Evolutionary conservation across 1,284 basidiomycete genomes (phyloP).

Genomic region (Apiotrichum brassicae): DNA sequence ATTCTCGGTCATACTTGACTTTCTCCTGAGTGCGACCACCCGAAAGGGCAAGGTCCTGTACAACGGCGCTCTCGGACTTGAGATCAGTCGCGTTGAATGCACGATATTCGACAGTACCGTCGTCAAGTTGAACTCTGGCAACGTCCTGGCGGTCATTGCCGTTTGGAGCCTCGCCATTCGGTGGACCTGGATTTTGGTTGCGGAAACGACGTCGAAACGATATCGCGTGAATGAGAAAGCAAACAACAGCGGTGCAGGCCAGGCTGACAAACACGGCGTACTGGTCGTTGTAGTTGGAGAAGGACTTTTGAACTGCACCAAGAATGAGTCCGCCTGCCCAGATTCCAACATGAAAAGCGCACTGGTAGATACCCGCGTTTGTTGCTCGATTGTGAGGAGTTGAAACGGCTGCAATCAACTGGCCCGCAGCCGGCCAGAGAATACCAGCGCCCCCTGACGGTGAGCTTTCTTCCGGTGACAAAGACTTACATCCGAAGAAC

Average conservation of each 20-base stretch:
- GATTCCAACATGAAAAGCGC: conserved; percentile 15
- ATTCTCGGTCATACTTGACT: conserved; percentile 1
- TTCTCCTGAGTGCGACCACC: background rate
- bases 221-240: conserved; percentile 9
- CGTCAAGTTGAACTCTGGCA: conserved; percentile 9
- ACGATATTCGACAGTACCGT: conserved; percentile 16
- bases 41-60: conserved; percentile 11
- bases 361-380: conserved; percentile 19
- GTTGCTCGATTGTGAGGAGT: conserved; percentile 15
- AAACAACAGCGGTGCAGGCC: conserved; percentile 5
- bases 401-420: conserved; percentile 13
- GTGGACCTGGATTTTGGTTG: no score
- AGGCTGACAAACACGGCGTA: conserved; percentile 15
- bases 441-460: conserved; percentile 9
- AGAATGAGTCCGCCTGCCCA: conserved; percentile 14
- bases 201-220: conserved; percentile 15
- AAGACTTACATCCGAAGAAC: conserved; percentile 10
- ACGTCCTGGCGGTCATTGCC: background rate
- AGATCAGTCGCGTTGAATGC: conserved; percentile 1
- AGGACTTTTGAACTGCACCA: conserved; percentile 12
- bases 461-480: background rate
- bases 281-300: conserved; percentile 15
- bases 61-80: conserved; percentile 12
- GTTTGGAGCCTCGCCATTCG: no score
- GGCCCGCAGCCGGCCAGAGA: conserved; percentile 14